A percentile compares a stretch with the other conserved stretches of the same genome.
These are phyloP conservation scores for Triangularia setosa DNA, from an alignment of 2,329 filamentous ascomycete species.

Conservation along the genomic window DNA sequence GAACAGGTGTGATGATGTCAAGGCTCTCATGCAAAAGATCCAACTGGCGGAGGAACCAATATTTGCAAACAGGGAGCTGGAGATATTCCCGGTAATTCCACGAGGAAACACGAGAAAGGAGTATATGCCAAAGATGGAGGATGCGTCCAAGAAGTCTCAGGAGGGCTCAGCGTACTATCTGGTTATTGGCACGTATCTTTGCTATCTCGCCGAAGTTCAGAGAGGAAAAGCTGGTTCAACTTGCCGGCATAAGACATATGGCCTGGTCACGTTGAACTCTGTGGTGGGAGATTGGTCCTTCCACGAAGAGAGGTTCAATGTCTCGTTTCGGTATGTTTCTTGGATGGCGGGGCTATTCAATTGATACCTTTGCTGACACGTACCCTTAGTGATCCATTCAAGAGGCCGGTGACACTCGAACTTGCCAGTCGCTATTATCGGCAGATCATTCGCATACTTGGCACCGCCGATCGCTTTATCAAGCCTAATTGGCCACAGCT, in stretches of 20 bases:
- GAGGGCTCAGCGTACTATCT: constrained; percentile 53
- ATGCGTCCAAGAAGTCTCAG: constrained; percentile 42
- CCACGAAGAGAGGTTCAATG: constrained; percentile 53
- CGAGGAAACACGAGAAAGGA: constrained; percentile 38
- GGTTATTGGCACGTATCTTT: constrained; percentile 50
- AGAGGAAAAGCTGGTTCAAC: constrained; percentile 34
- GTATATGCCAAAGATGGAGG: constrained; percentile 37
- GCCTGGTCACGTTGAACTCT: constrained; percentile 49
- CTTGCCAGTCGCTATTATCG: constrained; percentile 53
- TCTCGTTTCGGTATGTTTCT: constrained; percentile 41
- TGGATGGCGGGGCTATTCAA: constrained; percentile 35
- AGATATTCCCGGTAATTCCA: constrained; percentile 52
- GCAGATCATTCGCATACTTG: constrained; percentile 51
- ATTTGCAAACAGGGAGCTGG: constrained; percentile 32
- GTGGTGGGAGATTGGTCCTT: constrained; percentile 48
- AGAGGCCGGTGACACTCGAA: constrained; percentile 33
- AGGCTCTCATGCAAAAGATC: constrained; percentile 43
- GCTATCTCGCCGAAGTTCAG: constrained; percentile 49
- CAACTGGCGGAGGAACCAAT: constrained; percentile 43
- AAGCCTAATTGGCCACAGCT: constrained; percentile 57
- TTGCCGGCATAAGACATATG: constrained; percentile 47
- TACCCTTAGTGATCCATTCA: constrained; percentile 29
- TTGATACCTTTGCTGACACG: constrained; percentile 2
- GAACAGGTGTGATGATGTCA: constrained; percentile 45
- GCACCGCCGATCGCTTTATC: constrained; percentile 51